Evolutionary conservation across 768 basidiomycete species (phyloP), one percentile per base, ranked within the genome.

Genomic region (Leccinum obscurum): DNA sequence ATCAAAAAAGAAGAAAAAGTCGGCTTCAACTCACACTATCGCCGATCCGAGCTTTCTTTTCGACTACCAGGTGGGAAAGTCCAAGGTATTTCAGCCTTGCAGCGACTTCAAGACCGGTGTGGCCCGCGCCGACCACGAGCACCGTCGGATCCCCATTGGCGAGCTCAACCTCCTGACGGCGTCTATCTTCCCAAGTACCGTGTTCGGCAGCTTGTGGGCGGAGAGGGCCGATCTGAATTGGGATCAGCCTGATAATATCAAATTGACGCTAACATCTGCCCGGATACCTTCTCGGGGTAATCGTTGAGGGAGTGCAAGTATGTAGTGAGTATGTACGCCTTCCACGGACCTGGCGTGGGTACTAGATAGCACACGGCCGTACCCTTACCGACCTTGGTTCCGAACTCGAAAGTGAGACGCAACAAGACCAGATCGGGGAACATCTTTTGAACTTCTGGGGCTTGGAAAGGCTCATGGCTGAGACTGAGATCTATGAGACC

Each of bases 1-100:
- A 39, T 14, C 11, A 13, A 35, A 35, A 17, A 14, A 49, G 22
- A 50, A 22, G 10, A 24, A 32, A 55, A 55, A 24, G 11, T 17
- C 26, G 13, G 9, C 14, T 1, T 2, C 3, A 8, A 66, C 70
- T 54, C 51, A 72, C 70, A 48, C 54, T 81, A 63, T 86, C 83
- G 2, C 87, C 85, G 10, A 85, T 71, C 5, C 80, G 74, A 15
- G 73, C 56, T 56, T 83, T 80, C 65, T 76, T 77, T 62, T 89
- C 88, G 14, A 89, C 74, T n/a, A 87, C 70, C 10, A 93, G 73
- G 1, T 80, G 75, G 1, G 76, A 65, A 13, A 92, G 72, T 20
- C 81, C 84, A 26, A 90, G 74, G 46, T 77, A 77, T 65, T 86
- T 86, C 57, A 92, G 74, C n/a, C 87, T 77, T 2, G 87, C 87